A percentile compares a stretch with the other conserved stretches of the same genome.
These are phyloP conservation scores for Kappamyces sp. DNA, from an alignment of 192 early-diverging fungal species.

Conservation along the genomic window DNA sequence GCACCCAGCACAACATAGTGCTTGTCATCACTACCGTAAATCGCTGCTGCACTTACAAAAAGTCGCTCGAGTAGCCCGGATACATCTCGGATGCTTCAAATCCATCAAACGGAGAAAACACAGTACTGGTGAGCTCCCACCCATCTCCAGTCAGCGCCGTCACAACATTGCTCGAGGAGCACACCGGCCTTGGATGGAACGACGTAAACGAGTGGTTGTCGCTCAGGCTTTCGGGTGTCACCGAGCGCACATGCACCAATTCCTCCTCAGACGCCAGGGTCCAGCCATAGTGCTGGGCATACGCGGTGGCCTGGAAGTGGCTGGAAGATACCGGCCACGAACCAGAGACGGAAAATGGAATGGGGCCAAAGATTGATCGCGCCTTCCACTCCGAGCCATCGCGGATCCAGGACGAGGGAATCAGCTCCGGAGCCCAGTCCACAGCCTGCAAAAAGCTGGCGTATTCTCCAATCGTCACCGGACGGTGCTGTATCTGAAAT, in stretches of 20 bases:
- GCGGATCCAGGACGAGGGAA: conserved; percentile 57
- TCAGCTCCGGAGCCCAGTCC: conserved; percentile 11
- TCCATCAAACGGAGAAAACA: conserved; percentile 52
- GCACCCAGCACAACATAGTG: conserved; percentile 80
- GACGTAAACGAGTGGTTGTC: conserved; percentile 64
- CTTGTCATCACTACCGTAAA: conserved; percentile 55
- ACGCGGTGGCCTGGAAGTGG: conserved; percentile 61
- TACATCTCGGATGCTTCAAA: conserved; percentile 65
- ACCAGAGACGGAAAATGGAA: conserved; percentile 41
- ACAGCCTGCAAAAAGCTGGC: conserved; percentile 40
- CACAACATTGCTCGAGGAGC: not conserved
- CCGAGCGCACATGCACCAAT: conserved; percentile 35
- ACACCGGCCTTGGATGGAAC: conserved; percentile 56
- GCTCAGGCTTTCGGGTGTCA: conserved; percentile 19
- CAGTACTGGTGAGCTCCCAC: conserved; percentile 81
- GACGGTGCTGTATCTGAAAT: conserved; percentile 68
- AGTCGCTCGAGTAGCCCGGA: conserved; percentile 86
- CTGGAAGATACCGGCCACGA: conserved; percentile 73
- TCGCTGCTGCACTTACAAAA: conserved; percentile 52
- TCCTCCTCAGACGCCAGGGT: conserved; percentile 77
- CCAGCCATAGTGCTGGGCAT: conserved; percentile 52
- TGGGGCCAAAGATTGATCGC: conserved; percentile 63
- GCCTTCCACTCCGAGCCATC: conserved; percentile 28
- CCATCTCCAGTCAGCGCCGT: conserved; percentile 40
- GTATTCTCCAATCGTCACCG: conserved; percentile 78